These are phyloP conservation scores for Emericellopsis terricola DNA, from an alignment of 495 filamentous ascomycete species.

Conservation along the genomic window DNA sequence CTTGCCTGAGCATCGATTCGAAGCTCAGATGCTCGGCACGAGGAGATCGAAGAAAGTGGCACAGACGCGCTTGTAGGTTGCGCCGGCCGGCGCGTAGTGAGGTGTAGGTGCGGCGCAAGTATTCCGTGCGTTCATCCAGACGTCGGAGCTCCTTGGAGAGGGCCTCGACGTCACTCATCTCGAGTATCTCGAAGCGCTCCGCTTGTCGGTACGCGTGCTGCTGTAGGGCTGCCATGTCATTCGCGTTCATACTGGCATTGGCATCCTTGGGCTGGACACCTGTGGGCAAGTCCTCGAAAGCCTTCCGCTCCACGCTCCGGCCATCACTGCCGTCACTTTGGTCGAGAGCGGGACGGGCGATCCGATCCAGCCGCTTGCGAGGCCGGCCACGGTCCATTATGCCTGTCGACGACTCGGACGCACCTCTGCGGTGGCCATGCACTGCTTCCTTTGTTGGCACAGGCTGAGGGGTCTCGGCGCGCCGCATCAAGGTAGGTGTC, in stretches of 20 bases:
- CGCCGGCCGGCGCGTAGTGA: constrained; percentile 48
- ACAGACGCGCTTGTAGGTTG: constrained; percentile 49
- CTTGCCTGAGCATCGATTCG: constrained; percentile 54
- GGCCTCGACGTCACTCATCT: constrained; percentile 43
- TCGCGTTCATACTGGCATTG: constrained; percentile 19
- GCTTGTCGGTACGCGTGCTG: constrained; percentile 47
- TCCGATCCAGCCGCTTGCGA: constrained; percentile 28
- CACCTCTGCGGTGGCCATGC: constrained; percentile 25
- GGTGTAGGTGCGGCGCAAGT: constrained; percentile 49
- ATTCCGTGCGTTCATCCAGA: constrained; percentile 55
- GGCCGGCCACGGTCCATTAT: constrained; percentile 43
- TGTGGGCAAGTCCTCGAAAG: constrained; percentile 36
- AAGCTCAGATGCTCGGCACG: constrained; percentile 44
- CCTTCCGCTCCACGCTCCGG: constrained; percentile 26
- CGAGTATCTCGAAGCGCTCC: constrained; percentile 47
- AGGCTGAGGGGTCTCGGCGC: not conserved
- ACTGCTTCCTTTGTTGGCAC: not conserved
- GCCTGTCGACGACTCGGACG: constrained; percentile 37
- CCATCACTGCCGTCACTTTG: constrained; percentile 18
- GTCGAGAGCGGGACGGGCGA: too few relatives aligned
- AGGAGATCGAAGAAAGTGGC: constrained; percentile 45
- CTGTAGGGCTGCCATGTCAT: constrained; percentile 34
- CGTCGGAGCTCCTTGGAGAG: constrained; percentile 49
- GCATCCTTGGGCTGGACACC: constrained; percentile 38
- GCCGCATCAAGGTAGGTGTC: not conserved